Evolutionary conservation across 345 rosid species (phyloP).

Genomic region (Eucalyptus shirleyi): DNA sequence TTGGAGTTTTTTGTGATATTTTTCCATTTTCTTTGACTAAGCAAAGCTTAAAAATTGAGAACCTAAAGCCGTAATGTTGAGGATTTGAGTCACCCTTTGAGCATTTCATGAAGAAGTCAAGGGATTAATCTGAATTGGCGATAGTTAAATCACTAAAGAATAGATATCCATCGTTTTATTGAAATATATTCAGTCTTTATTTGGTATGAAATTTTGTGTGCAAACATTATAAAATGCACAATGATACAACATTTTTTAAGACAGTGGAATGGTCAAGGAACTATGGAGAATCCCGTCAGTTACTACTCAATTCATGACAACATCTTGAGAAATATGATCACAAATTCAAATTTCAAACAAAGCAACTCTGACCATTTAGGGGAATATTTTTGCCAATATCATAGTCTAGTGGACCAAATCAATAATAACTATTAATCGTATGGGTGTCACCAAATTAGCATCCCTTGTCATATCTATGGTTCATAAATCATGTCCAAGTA

Average conservation of each 20-base stretch:
- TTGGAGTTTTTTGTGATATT: neutral
- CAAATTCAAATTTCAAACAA: neutral
- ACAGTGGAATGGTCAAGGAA: neutral
- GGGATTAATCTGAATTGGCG: neutral
- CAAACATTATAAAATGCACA: neutral
- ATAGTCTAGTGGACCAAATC: neutral
- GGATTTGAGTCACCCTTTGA: neutral
- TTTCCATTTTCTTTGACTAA: neutral
- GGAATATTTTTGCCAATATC: neutral
- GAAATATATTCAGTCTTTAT: neutral
- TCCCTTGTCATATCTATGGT: neutral
- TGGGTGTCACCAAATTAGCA: neutral
- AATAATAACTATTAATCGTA: neutral
- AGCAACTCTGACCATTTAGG: neutral
- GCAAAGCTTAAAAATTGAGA: neutral
- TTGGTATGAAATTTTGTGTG: neutral
- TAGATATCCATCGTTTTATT: neutral
- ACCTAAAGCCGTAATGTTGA: neutral
- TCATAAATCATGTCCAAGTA: neutral
- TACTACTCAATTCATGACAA: neutral
- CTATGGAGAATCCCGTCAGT: accelerated
- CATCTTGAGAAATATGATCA: neutral
- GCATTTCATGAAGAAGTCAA: neutral
- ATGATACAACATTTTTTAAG: neutral
- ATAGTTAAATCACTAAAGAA: neutral